Percentiles rank a stretch among this genome's conserved stretches.
phyloP scores from a whole-genome alignment of 2,329 filamentous ascomycete genomes.

The Zasmidium cellare region DNA sequence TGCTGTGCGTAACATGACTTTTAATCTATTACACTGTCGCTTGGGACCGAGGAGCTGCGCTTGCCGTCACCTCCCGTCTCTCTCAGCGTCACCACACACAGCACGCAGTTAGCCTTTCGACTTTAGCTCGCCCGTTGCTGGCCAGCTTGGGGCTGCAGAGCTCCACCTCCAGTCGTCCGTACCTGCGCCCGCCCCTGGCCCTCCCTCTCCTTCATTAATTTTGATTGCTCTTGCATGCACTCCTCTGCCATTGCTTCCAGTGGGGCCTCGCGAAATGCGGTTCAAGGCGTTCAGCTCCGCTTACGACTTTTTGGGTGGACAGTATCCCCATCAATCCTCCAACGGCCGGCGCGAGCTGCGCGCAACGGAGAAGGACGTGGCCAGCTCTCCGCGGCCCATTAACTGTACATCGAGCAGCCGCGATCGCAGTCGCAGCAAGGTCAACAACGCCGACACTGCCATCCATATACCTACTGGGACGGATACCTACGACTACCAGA shows the following conservation, averaged over 20 bases:
- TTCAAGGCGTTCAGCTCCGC: slow-evolving; percentile 25
- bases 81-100: slow-evolving; percentile 2
- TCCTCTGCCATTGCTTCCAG: slow-evolving; percentile 1
- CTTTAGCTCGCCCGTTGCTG: neutral
- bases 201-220: slow-evolving; percentile 1
- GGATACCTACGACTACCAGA: slow-evolving; percentile 22
- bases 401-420: slow-evolving; percentile 9
- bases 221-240: neutral
- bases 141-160: neutral
- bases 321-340: slow-evolving; percentile 28
- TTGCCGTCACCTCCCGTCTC: neutral
- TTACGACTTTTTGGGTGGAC: slow-evolving; percentile 20
- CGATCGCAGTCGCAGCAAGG: slow-evolving; percentile 20
- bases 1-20: neutral
- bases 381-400: neutral
- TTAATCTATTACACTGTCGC: slow-evolving; percentile 8
- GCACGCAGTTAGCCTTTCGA: neutral
- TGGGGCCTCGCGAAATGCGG: slow-evolving; percentile 14
- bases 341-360: slow-evolving; percentile 25
- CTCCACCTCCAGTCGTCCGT: neutral
- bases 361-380: slow-evolving; percentile 24
- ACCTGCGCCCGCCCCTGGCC: neutral
- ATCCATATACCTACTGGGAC: slow-evolving; percentile 16
- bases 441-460: slow-evolving; percentile 25
- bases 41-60: slow-evolving; percentile 2